These are phyloP conservation scores for Clonostachys rhizophaga DNA, from an alignment of 2,329 filamentous ascomycete species.

Conservation along the genomic window DNA sequence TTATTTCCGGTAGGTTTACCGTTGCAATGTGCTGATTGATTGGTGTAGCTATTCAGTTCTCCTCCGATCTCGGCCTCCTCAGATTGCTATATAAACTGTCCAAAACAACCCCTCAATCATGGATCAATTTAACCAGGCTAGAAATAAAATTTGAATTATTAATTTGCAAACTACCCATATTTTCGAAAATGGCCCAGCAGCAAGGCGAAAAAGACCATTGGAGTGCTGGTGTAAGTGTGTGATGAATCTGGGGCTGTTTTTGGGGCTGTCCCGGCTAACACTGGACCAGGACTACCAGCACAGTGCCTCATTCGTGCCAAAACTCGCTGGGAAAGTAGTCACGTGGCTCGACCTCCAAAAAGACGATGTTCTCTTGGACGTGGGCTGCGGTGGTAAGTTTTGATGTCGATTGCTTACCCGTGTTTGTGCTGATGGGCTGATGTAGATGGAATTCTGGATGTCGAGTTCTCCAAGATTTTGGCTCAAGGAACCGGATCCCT, in stretches of 20 bases:
- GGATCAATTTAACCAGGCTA: background rate
- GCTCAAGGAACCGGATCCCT: conserved; percentile 39
- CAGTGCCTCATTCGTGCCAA: conserved; percentile 60
- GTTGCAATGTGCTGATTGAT: no score
- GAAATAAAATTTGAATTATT: background rate
- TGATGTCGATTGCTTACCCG: background rate
- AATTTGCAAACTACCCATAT: background rate
- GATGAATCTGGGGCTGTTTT: background rate
- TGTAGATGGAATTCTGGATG: conserved; percentile 53
- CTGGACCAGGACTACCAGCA: conserved; percentile 48
- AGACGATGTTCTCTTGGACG: conserved; percentile 54
- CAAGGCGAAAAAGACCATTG: conserved; percentile 1
- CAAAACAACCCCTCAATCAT: background rate
- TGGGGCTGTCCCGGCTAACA: background rate
- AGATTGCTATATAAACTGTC: background rate
- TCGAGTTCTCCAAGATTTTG: conserved; percentile 43
- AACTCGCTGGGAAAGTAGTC: conserved; percentile 53
- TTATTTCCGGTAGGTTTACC: background rate
- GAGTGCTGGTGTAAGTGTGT: conserved; percentile 1
- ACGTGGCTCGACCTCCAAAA: conserved; percentile 53
- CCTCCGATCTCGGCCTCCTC: conserved; percentile 1
- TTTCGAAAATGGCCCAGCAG: background rate
- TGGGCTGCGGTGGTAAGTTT: conserved; percentile 55
- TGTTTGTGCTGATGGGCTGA: conserved; percentile 2
- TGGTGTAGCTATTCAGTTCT: background rate